Evolutionary conservation across 306 rosid species (phyloP), one percentile per base, ranked within the genome.

Genomic region (Abrus pulchellus): DNA sequence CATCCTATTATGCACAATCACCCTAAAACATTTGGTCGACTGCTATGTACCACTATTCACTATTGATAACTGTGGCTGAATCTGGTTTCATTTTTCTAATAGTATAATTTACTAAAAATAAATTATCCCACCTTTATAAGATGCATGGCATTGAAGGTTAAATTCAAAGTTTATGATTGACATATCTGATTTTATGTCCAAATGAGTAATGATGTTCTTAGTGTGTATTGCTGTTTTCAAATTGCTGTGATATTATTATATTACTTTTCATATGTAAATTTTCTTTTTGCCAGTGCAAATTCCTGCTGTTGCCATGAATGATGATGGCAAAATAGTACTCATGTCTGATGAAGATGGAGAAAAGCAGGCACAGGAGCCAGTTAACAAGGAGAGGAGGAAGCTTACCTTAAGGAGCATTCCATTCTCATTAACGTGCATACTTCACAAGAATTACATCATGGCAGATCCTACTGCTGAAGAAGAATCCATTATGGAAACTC

Each of bases 401-500:
- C 97, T 94, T 78, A 85, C 85, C 10, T 67, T 94, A 72, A 83
- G 57, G 83, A 86, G 83, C 44, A 75, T 87, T 86, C 97, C 97
- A 14, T 89, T 91, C 74, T 92, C 97, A 30, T 78, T 94, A 77
- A 94, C 97, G 33, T 89, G 97, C 87, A 60, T 89, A 79, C 97
- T 92, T 84, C 87, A 92, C 89, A 91, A 92, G 86, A 92, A 78
- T 34, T 89, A 91, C 86, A 90, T 93, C 81, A 81, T 92, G 86
- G 95, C 94, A 14, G 97, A 92, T 71, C 97, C 99, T 40, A 91
- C 92, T 20, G 90, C 95, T 40, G 95, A 94, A 89, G 99, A 94
- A 87, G 99, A 94, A 72, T 91, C 94, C 6, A 72, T 94, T 63
- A 86, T 92, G 86, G 97, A 94, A 86, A 92, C 97, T 80, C 83